A percentile compares a stretch with the other conserved stretches of the same genome.
Conservation (phyloP, 1,139 yeast species). For the Ashbya aceris region DNA sequence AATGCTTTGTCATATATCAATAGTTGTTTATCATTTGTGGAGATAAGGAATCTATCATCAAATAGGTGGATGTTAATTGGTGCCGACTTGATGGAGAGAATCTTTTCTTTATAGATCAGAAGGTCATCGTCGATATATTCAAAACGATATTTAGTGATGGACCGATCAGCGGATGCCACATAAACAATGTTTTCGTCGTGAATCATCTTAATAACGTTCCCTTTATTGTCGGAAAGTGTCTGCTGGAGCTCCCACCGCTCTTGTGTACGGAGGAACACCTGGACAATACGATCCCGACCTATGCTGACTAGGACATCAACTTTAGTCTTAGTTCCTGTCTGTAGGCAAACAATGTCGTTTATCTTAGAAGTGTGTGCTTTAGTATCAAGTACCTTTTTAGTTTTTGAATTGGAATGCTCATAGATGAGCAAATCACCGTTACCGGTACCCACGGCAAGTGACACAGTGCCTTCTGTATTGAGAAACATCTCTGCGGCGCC, state of each 20-base stretch:
- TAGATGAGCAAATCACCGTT: conserved; percentile 1
- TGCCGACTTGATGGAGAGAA: conserved; percentile 6
- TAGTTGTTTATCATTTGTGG: conserved; percentile 6
- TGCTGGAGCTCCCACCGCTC: conserved; percentile 5
- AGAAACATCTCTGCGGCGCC: conserved; percentile 2
- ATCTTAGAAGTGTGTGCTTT: conserved; percentile 3
- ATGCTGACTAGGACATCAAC: conserved; percentile 4
- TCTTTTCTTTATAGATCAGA: conserved; percentile 4
- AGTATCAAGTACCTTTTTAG: neutral
- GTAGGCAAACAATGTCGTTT: conserved; percentile 1
- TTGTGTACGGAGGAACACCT: conserved; percentile 1
- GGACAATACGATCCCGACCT: conserved; percentile 7
- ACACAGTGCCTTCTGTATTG: neutral
- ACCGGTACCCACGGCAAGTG: neutral
- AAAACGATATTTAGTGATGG: conserved; percentile 4
- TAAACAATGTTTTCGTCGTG: conserved; percentile 1
- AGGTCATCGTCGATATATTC: conserved; percentile 2
- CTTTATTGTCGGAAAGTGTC: conserved; percentile 8
- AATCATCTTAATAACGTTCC: conserved; percentile 4
- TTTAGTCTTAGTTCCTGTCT: neutral
- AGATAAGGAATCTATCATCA: conserved; percentile 3
- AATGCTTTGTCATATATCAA: conserved; percentile 3
- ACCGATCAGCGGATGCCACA: conserved; percentile 7
- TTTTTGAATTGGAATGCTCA: neutral
- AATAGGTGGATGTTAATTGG: conserved; percentile 5